A percentile compares a stretch with the other conserved stretches of the same genome.
phyloP scores from a whole-genome alignment of 257 asterid genomes.

The Cynanchum wilfordii region DNA sequence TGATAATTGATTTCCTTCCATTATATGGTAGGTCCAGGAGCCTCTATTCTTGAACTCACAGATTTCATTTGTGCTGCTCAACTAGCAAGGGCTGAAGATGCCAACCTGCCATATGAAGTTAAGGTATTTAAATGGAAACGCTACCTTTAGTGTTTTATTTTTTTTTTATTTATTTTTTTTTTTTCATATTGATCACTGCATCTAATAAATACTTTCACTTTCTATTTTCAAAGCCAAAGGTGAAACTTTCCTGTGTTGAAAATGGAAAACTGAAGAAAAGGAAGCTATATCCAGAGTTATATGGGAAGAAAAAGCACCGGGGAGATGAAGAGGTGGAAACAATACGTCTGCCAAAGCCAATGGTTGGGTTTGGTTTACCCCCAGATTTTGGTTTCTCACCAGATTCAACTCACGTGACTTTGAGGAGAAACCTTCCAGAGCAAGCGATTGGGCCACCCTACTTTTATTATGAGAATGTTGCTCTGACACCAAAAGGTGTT shows the following conservation, averaged over 20 bases:
- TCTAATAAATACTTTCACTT: neutral
- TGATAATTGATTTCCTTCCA: neutral
- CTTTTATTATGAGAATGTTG: conserved; percentile 49
- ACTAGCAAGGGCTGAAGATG: conserved; percentile 58
- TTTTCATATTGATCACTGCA: neutral
- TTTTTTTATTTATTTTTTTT: neutral
- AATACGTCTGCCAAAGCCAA: conserved; percentile 35
- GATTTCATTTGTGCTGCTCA: conserved; percentile 82
- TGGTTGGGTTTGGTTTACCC: conserved; percentile 46
- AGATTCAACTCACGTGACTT: neutral
- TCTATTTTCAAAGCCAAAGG: conserved; percentile 25
- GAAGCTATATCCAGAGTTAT: conserved; percentile 9
- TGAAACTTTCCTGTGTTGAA: conserved; percentile 7
- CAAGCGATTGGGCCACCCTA: conserved; percentile 38
- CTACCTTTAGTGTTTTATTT: neutral
- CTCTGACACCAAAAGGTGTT: conserved; percentile 40
- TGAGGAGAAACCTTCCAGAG: conserved; percentile 33
- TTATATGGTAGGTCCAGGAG: conserved; percentile 52
- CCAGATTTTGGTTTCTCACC: conserved; percentile 9
- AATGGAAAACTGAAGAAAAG: conserved; percentile 29
- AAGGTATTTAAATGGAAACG: conserved; percentile 42
- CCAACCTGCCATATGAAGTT: conserved; percentile 39
- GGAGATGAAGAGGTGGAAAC: conserved; percentile 19
- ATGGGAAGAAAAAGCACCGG: conserved; percentile 23
- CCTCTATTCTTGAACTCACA: conserved; percentile 44